These are phyloP conservation scores for Rhypophila decipiens DNA, from an alignment of 495 filamentous ascomycete species.

Conservation along the genomic window DNA sequence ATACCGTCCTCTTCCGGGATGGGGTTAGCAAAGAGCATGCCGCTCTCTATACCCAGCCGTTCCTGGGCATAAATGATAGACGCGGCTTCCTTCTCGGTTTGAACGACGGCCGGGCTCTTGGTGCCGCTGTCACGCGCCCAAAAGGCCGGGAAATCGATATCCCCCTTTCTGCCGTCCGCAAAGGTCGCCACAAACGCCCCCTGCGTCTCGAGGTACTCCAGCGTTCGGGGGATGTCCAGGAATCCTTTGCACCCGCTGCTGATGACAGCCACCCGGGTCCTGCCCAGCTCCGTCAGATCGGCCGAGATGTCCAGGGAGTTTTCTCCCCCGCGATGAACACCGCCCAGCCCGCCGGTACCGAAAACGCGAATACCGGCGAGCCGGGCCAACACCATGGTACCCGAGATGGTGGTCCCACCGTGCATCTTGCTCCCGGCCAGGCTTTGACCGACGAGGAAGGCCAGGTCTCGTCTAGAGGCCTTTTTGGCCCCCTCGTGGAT, in stretches of 20 bases:
- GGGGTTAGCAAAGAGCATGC: slow-evolving; percentile 83
- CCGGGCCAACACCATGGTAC: slow-evolving; percentile 84
- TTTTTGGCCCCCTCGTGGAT: slow-evolving; percentile 66
- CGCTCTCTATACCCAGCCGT: slow-evolving; percentile 59
- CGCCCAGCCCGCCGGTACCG: slow-evolving; percentile 77
- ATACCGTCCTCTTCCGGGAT: slow-evolving; percentile 68
- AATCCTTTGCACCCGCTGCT: slow-evolving; percentile 94
- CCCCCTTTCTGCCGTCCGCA: slow-evolving; percentile 56
- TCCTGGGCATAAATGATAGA: slow-evolving; percentile 60
- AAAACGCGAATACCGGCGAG: slow-evolving; percentile 89
- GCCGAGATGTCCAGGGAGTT: slow-evolving; percentile 88
- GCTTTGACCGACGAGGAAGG: slow-evolving; percentile 71
- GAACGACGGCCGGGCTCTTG: slow-evolving; percentile 66
- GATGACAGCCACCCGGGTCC: slow-evolving; percentile 82
- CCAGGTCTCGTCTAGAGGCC: slow-evolving; percentile 78
- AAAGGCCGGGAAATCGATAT: slow-evolving; percentile 81
- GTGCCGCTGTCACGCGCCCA: slow-evolving; percentile 80
- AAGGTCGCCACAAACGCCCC: slow-evolving; percentile 85
- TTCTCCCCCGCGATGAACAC: slow-evolving; percentile 88
- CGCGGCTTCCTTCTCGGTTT: slow-evolving; percentile 74
- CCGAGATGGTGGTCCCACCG: slow-evolving; percentile 88
- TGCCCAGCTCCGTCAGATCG: slow-evolving; percentile 89
- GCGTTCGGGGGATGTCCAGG: slow-evolving; percentile 79
- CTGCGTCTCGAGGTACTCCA: slow-evolving; percentile 93
- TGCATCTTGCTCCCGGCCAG: slow-evolving; percentile 59